Evolutionary conservation across 768 basidiomycete species (phyloP), one percentile per base, ranked within the genome.

Genomic region (Kondoa malvinella): DNA sequence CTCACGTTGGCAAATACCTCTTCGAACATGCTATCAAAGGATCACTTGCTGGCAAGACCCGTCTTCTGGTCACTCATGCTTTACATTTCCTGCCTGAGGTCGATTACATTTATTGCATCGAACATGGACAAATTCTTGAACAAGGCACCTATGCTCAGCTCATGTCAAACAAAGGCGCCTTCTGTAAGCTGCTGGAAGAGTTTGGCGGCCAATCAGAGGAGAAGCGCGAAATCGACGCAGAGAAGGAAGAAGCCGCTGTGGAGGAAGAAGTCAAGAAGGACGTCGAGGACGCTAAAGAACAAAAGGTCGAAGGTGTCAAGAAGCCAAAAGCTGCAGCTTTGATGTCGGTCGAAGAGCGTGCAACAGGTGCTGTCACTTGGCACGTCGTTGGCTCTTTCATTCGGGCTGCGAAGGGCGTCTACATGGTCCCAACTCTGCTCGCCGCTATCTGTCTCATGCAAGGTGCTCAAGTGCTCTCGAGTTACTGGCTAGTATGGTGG

Each of bases 1-100:
- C 89, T 4, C 89, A 92, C 74, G 89, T 94, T 62, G 91, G 90
- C 56, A 88, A 87, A 76, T 82, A 84, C 1, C 85, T 92, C 16
- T 91, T 94, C 79, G 83, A 87, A 74, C 87, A 92, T 69, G 87
- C 91, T 16, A 81, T 94, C 63, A 81, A 84, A 67, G 82, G 83
- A 67, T 82, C 81, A 21, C 78, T 83, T 16, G 75, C 79, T 2
- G 82, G 81, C 57, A 88, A 88, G 76, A 92, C 91, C 15, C 83
- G 89, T 32, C 80, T 95, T 4, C 83, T 95, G 62, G 89, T 95
- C 61, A 95, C 92, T 0, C 90, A 92, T 73, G 89, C 89, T 1
- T 81, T 95, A 8, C 90, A 94, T 77, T 90, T 92, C 80, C 82
- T 95, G 33, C 87, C 87, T 1, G 81, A 87, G 69, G 88, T 89